phyloP scores from a whole-genome alignment of 2,329 filamentous ascomycete species.

The Chrysoporthe cubensis region DNA sequence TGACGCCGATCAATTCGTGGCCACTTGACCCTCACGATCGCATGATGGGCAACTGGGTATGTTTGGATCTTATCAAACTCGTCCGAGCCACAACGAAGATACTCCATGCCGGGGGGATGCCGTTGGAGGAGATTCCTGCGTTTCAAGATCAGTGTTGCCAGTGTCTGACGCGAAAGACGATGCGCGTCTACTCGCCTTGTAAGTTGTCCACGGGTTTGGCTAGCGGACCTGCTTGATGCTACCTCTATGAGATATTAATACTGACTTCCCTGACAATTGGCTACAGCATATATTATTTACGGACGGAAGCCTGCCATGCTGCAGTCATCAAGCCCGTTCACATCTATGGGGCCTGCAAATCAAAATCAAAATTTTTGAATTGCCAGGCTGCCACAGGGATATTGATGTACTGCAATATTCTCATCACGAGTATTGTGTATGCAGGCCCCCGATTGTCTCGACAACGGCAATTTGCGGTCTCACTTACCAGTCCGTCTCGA shows the following conservation, averaged over 20 bases:
- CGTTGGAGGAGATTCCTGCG: conserved; percentile 4
- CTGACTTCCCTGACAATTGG: background rate
- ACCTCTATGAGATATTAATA: background rate
- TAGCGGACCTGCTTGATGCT: too few relatives aligned
- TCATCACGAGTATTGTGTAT: too few relatives aligned
- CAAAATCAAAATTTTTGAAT: background rate
- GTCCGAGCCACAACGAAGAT: conserved; percentile 11
- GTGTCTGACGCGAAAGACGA: conserved; percentile 6
- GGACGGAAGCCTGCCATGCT: background rate
- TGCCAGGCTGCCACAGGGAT: background rate
- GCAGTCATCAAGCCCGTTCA: background rate
- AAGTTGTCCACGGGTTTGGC: background rate
- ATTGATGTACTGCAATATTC: too few relatives aligned
- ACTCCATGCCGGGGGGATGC: conserved; percentile 15
- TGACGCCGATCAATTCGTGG: conserved; percentile 13
- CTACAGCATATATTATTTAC: conserved; percentile 11
- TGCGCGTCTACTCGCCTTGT: conserved; percentile 14
- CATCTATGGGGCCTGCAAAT: background rate
- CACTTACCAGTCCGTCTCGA: too few relatives aligned
- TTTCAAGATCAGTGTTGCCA: conserved; percentile 12
- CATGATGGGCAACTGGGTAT: conserved; percentile 18
- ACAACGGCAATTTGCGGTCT: too few relatives aligned
- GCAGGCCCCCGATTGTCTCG: too few relatives aligned
- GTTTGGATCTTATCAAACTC: conserved; percentile 5
- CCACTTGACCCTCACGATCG: conserved; percentile 13